Evolutionary conservation across 2,329 filamentous ascomycete genomes (phyloP).

Genomic region (Grosmannia huntii): DNA sequence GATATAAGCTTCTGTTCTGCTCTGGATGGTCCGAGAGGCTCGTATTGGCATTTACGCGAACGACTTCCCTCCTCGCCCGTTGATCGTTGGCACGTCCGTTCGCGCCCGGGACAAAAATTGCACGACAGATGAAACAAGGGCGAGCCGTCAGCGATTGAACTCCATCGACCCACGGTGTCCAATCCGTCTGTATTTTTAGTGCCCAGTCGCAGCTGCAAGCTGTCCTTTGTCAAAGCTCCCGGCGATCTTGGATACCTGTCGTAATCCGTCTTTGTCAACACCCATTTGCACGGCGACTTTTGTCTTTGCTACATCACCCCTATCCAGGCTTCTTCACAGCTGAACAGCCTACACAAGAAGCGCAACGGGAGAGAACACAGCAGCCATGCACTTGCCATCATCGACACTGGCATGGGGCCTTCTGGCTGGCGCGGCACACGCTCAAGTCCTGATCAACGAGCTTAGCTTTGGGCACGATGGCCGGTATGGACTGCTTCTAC

Average conservation of each 20-base stretch:
- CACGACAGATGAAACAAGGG: background rate
- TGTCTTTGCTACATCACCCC: background rate
- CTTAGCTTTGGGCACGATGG: conserved; percentile 66
- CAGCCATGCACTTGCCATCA: conserved; percentile 10
- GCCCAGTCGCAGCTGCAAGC: conserved; percentile 9
- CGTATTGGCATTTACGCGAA: background rate
- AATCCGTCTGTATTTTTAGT: background rate
- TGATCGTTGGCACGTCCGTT: background rate
- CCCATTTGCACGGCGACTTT: background rate
- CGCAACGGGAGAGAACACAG: background rate
- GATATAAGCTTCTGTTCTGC: background rate
- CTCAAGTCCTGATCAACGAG: conserved; percentile 56
- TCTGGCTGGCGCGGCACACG: conserved; percentile 31
- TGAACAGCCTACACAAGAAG: background rate
- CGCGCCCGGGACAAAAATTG: background rate
- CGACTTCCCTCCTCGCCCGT: background rate
- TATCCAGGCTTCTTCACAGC: background rate
- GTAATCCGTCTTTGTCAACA: background rate
- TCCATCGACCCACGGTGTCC: background rate
- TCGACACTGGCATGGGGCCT: conserved; percentile 10
- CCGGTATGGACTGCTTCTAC: conserved; percentile 29
- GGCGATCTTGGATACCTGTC: background rate
- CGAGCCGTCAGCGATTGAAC: background rate
- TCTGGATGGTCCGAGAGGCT: background rate
- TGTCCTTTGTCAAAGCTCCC: conserved; percentile 7